Base-by-base conservation (phyloP, 805 yeast genomes). In the Myxozyma mucilagina region DNA sequence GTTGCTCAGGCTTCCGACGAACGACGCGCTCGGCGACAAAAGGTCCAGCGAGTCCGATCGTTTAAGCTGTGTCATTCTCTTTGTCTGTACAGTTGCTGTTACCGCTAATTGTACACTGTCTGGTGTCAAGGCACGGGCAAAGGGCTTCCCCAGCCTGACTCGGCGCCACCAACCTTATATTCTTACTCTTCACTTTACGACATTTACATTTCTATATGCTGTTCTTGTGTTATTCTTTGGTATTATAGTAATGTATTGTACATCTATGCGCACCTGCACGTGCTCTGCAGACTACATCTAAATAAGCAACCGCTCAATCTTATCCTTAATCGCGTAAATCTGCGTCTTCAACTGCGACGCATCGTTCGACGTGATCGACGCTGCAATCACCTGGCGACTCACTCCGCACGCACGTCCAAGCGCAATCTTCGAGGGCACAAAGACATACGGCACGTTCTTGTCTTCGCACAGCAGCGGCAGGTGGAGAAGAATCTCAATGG, bases 351-450 rank as follows among this genome's bases (percentile, higher is more conserved):
- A 89, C 74, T 97, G 89, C 71, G 97, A 91, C 73, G 97, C 96
- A 75, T 94, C 99, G 81, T 94, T 94, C 70, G 98, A 86, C 76
- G 99, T 94, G 76, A 94, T 94, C 67, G 96, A 88, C 68, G 97
- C 97, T 75, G 99, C 96, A 76, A 94, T 93, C 64, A 94, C 99
- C 69, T 98, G 97, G 85, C 99, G 89, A 60, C 98, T 90, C 67
- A 94, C 99, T 82, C 99, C 99, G 82, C 99, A 94, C 73, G 99
- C 98, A 83, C 99, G 90, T 78, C 99, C 99, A 73, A 94, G 84
- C 67, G 99, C 99, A 74, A 94, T 86, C 84, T 94, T 93, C 71
- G 97, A 91, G 70, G 99, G 97, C 69, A 94, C 98, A 71, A 94
- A 94, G 68, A 94, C 98, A 83, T 94, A 94, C 67, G 99, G 97